A percentile compares a stretch with the other conserved stretches of the same genome.
These are phyloP conservation scores for Penicillium daleae DNA, from an alignment of 495 filamentous ascomycete genomes.

Conservation along the genomic window DNA sequence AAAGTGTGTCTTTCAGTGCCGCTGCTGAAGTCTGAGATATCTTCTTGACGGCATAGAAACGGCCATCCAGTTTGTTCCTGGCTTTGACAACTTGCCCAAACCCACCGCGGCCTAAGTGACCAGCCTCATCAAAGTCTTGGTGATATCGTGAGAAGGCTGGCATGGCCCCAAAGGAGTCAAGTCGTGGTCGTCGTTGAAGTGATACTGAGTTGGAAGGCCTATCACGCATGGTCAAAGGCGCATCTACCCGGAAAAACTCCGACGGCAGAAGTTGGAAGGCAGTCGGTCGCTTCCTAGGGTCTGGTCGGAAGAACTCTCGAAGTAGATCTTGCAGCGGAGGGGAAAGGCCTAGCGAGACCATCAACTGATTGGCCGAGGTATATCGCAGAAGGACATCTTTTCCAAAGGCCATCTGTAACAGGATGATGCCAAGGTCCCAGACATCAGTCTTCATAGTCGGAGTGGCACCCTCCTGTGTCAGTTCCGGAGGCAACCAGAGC, in stretches of 20 bases:
- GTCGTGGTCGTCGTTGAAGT: slow-evolving; percentile 44
- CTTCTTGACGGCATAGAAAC: slow-evolving; percentile 95
- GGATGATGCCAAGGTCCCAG: slow-evolving; percentile 89
- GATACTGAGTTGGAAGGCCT: slow-evolving; percentile 46
- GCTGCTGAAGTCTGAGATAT: slow-evolving; percentile 81
- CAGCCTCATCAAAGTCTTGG: slow-evolving; percentile 88
- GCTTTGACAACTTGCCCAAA: slow-evolving; percentile 98
- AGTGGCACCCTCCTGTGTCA: slow-evolving; percentile 60
- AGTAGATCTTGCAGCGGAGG: slow-evolving; percentile 77
- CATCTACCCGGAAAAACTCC: slow-evolving; percentile 75
- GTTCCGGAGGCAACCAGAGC: slow-evolving; percentile 84
- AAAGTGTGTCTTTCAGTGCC: slow-evolving; percentile 82
- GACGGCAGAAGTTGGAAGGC: slow-evolving; percentile 89
- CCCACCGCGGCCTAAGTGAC: slow-evolving; percentile 86
- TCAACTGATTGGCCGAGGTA: slow-evolving; percentile 71
- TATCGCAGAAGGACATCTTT: slow-evolving; percentile 74
- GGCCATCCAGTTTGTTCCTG: slow-evolving; percentile 88
- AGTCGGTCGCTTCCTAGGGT: slow-evolving; percentile 81
- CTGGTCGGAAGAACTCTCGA: slow-evolving; percentile 76
- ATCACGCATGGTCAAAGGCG: slow-evolving; percentile 47
- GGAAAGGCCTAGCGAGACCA: slow-evolving; percentile 67
- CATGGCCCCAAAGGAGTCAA: slow-evolving; percentile 49
- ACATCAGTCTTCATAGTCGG: slow-evolving; percentile 84
- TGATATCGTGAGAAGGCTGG: slow-evolving; percentile 69
- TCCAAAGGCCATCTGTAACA: slow-evolving; percentile 95